phyloP scores from a whole-genome alignment of 345 rosid species.

The Eucalyptus sp. region DNA sequence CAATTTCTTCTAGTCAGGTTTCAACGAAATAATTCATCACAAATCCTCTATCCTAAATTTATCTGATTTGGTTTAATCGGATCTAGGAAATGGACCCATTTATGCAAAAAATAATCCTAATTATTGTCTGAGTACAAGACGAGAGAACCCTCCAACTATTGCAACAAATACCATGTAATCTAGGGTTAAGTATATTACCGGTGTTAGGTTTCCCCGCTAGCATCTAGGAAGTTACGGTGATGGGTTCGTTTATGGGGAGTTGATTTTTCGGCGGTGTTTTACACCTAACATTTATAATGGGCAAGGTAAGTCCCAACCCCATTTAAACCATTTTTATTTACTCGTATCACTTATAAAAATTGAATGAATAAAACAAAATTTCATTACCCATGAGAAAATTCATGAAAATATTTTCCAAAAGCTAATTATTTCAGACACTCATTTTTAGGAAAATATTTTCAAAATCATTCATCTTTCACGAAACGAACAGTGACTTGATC shows the following conservation, averaged over 20 bases:
- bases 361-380: too few relatives aligned
- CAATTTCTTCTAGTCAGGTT: not conserved
- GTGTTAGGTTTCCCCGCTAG: not conserved
- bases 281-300: not conserved
- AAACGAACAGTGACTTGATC: rapidly evolving
- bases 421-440: too few relatives aligned
- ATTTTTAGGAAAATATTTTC: too few relatives aligned
- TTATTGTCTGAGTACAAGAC: not conserved
- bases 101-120: not conserved
- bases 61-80: not conserved
- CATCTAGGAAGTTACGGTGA: not conserved
- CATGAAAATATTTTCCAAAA: too few relatives aligned
- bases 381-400: rapidly evolving
- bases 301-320: not conserved
- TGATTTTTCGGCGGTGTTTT: not conserved
- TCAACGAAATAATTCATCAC: not conserved
- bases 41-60: not conserved
- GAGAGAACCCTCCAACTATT: not conserved
- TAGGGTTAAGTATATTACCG: not conserved
- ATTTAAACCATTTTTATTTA: not conserved
- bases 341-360: too few relatives aligned
- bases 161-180: not conserved
- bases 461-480: rapidly evolving
- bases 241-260: rapidly evolving
- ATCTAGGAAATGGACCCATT: not conserved